Percentiles rank a stretch among this genome's conserved stretches.
These are phyloP conservation scores for Fistulifera solaris DNA, from an alignment of 108 stramenopile genomes.

Conservation along the genomic window DNA sequence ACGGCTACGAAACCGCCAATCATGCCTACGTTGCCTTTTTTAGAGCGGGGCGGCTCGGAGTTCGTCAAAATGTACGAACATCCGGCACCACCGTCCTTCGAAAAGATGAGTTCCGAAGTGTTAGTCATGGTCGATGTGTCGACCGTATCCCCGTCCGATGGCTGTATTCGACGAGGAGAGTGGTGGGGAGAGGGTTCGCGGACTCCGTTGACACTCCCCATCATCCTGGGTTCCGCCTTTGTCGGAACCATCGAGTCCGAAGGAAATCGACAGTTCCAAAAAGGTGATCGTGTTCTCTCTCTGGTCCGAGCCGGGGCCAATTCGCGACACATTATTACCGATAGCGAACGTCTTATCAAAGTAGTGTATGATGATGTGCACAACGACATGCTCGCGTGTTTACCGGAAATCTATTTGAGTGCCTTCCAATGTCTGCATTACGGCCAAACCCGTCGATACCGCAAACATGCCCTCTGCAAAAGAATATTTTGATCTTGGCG, in stretches of 20 bases:
- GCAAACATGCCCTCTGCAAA: conserved; percentile 27
- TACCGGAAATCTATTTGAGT: conserved; percentile 65
- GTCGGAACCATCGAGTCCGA: conserved; percentile 17
- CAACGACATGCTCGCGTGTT: conserved; percentile 41
- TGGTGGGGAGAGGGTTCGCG: conserved; percentile 13
- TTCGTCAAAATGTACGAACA: conserved; percentile 3
- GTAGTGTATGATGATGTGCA: conserved; percentile 30
- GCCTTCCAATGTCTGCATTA: conserved; percentile 63
- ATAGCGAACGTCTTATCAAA: conserved; percentile 37
- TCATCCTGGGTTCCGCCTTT: conserved; percentile 36
- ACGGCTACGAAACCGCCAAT: too few species aligned
- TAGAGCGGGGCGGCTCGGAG: background rate
- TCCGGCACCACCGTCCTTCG: background rate
- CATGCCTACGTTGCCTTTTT: conserved; percentile 8
- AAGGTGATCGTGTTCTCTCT: conserved; percentile 53
- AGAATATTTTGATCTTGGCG: conserved; percentile 59
- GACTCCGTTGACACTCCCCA: conserved; percentile 19
- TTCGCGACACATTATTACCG: conserved; percentile 41
- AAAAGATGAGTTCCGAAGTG: background rate
- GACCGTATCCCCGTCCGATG: conserved; percentile 32
- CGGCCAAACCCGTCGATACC: conserved; percentile 34
- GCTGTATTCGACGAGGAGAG: conserved; percentile 33
- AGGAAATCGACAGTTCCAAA: conserved; percentile 1
- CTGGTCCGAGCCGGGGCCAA: conserved; percentile 39
- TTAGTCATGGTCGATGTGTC: conserved; percentile 16